phyloP scores from a whole-genome alignment of 78 protist species.

The Tieghemostelium lacteum region DNA sequence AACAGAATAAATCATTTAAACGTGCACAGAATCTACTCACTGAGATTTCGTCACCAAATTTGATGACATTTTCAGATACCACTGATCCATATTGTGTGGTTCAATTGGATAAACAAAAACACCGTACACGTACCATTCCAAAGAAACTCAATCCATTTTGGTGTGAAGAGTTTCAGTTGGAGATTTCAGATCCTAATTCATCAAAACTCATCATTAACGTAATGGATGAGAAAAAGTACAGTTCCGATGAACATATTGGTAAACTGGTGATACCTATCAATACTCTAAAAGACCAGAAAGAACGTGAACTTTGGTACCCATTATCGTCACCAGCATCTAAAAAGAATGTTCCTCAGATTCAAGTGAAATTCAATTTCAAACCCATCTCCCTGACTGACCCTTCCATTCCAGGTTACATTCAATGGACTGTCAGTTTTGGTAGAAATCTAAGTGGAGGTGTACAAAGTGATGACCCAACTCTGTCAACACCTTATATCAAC shows the following conservation, averaged over 20 bases:
- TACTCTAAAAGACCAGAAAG: conserved; percentile 63
- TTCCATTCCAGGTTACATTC: conserved; percentile 31
- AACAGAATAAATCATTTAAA: conserved; percentile 36
- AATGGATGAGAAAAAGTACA: conserved; percentile 63
- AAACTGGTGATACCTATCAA: conserved; percentile 56
- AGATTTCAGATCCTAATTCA: conserved; percentile 9
- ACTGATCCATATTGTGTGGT: conserved; percentile 70
- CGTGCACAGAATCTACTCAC: conserved; percentile 46
- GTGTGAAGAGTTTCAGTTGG: conserved; percentile 71
- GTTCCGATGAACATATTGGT: conserved; percentile 50
- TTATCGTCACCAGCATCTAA: conserved; percentile 12
- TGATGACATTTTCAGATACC: conserved; percentile 71
- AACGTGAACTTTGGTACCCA: conserved; percentile 67
- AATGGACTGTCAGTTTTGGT: conserved; percentile 50
- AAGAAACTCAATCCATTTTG: conserved; percentile 74
- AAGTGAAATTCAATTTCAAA: conserved; percentile 42
- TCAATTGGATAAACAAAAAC: conserved; percentile 46
- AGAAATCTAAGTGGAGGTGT: conserved; percentile 37
- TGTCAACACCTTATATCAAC: conserved; percentile 41
- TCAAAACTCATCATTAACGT: conserved; percentile 32
- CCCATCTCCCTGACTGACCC: conserved; percentile 69
- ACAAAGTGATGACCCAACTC: neutral
- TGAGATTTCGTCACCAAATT: conserved; percentile 64
- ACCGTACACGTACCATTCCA: conserved; percentile 68
- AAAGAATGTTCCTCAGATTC: conserved; percentile 69